Base-by-base conservation (phyloP, 2,329 filamentous ascomycete genomes). In the Aspergillus phoenicis region DNA sequence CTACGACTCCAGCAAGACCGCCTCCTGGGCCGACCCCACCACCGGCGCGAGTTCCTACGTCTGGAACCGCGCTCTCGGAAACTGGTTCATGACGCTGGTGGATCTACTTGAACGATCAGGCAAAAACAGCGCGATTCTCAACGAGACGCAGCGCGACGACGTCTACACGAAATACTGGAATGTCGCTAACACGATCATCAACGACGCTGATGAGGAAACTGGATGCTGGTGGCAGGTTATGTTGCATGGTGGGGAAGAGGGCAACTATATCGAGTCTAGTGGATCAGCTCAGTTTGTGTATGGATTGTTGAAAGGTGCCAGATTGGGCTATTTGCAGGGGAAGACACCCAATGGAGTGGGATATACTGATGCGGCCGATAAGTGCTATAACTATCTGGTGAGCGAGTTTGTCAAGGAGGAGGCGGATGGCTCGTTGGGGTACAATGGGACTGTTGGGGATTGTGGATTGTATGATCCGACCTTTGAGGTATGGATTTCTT, bases 191-290 rank as follows among this genome's bases (percentile, higher is more conserved):
- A 80, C 80, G 0, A 63, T 85, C 2, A 77, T 78, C 58, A 67
- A 68, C 8, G 75, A 77, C 0, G 80, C 80, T 22, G 81, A 83
- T 58, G 65, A 66, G 10, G 65, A 64, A 2, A 75, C 71, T 5
- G 83, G 84, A 0, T 84, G 82, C 6, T 88, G 85, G 84, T 87
- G 83, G 82, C 73, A 86, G 55, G 75, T 87, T 47, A 84, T 87
- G 80, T 80, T 80, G 65, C 81, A 83, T 58, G 78, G 80, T 0
- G 80, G 78, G 1, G 66, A 71, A 41, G 64, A 78, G 49, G 84
- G 84, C 2, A 88, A 89, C 71, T 88, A 85, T 70, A 82, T 88
- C 52, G 84, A 88, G 74, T 84, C 82, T 36, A 85, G 84, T 33
- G 85, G 81, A 7, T 83, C 82, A 2, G 84, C 84, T 3, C 85